Percentiles rank a stretch among this genome's conserved stretches.
Evolutionary conservation across 225 moss, liverwort and hornwort genomes (phyloP).

Genomic region (Physcomitrellopsis africana): DNA sequence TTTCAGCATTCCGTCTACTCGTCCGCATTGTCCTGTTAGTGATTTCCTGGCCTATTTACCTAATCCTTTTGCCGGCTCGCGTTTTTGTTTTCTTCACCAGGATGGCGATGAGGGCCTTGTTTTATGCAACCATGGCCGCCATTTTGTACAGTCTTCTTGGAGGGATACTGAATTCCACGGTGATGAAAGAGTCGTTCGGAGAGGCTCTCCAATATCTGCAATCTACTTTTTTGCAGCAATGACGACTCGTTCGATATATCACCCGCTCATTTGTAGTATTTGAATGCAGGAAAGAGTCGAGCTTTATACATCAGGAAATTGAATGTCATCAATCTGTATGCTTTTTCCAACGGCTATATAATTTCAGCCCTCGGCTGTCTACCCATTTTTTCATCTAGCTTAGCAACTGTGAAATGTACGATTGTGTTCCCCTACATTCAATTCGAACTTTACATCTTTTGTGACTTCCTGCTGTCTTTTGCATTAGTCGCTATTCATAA

Average conservation of each 20-base stretch:
- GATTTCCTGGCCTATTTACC: conserved; percentile 35
- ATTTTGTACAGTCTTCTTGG: conserved; percentile 33
- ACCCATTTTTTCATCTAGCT: neutral
- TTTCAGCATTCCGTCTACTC: conserved; percentile 21
- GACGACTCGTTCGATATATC: conserved; percentile 8
- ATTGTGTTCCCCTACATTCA: neutral
- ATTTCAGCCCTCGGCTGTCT: conserved; percentile 10
- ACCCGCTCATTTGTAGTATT: neutral
- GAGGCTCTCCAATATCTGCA: conserved; percentile 29
- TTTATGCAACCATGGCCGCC: conserved; percentile 29
- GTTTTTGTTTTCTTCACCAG: conserved; percentile 35
- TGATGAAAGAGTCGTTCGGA: conserved; percentile 36
- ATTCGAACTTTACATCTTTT: neutral
- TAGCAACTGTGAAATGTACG: neutral
- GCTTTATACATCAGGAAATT: neutral
- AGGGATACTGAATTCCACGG: conserved; percentile 22
- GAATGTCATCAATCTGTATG: neutral
- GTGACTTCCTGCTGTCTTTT: neutral
- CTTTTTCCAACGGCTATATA: neutral
- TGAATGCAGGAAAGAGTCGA: neutral
- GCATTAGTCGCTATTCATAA: neutral
- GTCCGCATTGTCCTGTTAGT: conserved; percentile 28
- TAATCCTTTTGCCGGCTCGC: conserved; percentile 44
- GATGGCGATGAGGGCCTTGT: conserved; percentile 25
- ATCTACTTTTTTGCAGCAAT: conserved; percentile 21